Percentiles rank a stretch among this genome's conserved stretches.
These are phyloP conservation scores for Carex kokanica DNA, from an alignment of 176 grass and related monocot genomes.

Conservation along the genomic window DNA sequence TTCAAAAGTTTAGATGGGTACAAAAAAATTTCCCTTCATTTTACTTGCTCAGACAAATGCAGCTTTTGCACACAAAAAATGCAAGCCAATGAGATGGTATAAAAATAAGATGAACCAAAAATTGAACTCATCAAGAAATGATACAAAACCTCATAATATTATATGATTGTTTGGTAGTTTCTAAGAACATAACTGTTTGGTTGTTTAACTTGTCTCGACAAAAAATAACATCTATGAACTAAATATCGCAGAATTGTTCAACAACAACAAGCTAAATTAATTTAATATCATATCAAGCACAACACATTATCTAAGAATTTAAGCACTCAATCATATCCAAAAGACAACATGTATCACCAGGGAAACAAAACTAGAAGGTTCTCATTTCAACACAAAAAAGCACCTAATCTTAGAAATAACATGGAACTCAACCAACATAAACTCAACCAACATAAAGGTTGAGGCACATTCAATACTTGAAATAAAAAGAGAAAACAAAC, in stretches of 20 bases:
- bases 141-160: neutral
- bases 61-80: no score
- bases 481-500: neutral
- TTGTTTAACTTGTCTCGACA: neutral
- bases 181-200: neutral
- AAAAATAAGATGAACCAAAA: neutral
- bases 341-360: neutral
- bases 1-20: no score
- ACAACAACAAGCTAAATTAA: neutral
- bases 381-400: conserved; percentile 21
- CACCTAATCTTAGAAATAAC: conserved; percentile 8
- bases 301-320: neutral
- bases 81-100: neutral
- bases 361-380: conserved; percentile 20
- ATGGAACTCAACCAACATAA: conserved; percentile 11
- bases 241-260: neutral
- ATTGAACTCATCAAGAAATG: neutral
- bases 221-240: neutral
- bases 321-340: neutral
- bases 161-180: no score
- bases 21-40: no score
- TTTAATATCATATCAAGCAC: neutral
- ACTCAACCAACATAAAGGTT: conserved; percentile 9
- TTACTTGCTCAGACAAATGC: no score
- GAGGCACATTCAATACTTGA: conserved; percentile 6